Base-by-base conservation (phyloP, 768 basidiomycete genomes). In the Boletus speciosus region DNA sequence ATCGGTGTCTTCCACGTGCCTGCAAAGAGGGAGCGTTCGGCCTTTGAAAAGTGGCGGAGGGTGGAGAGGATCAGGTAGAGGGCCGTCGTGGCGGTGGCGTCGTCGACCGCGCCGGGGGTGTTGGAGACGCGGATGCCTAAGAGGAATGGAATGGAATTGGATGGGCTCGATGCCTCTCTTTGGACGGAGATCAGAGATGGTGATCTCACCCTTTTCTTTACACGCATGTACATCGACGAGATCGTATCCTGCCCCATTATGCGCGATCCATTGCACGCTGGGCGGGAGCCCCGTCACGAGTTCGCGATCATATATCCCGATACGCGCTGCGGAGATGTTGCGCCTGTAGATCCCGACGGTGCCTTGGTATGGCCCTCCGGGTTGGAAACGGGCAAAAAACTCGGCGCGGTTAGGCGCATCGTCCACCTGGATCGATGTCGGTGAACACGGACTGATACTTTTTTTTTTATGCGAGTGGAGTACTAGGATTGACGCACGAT, bases 231-330 rank as follows among this genome's bases (percentile, higher is more conserved):
- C 82, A 63, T 93, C 86, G 52, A 95, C 82, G 41, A 83, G 80
- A 68, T 96, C 89, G 64, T 93, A 96, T 0, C 93, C 92, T 0
- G 93, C 90, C 15, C 90, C 92, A 51, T 90, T 92, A 67, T 91
- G 90, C 2, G 86, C 88, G 65, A 94, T 90, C 85, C 87, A 93
- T 67, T 83, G 83, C 47, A 93, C 78, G 25, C 75, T 76, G 1
- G 75, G 51, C 1, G 90, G 83, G 4, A 95, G 75, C 0, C 77
- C 80, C 38, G 76, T 68, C 57, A 96, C 66, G 42, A 85, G 69
- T 36, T 76, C 78, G 27, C 69, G 66, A 60, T 85, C 80, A 48
- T 78, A 82, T 21, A 75, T 61, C 15, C 79, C 81, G 51, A 81
- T 76, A 46, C 68, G 70, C 49, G 68, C 64, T 11, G 74, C 71